A percentile compares a stretch with the other conserved stretches of the same genome.
These are phyloP conservation scores for Elymus sibiricus DNA, from an alignment of 176 grass and related monocot genomes.

Conservation along the genomic window DNA sequence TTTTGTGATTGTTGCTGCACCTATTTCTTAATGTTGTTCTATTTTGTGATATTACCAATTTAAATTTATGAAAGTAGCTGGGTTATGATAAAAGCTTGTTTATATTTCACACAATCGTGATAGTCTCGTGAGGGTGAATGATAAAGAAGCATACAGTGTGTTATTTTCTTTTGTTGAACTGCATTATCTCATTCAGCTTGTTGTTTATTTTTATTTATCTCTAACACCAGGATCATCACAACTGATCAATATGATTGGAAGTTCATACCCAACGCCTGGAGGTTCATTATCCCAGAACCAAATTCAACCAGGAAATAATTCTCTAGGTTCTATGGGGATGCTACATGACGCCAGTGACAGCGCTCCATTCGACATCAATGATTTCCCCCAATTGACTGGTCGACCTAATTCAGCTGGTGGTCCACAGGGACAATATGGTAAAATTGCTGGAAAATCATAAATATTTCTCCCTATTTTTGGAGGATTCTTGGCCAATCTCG, in stretches of 20 bases:
- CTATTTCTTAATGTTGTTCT: neutral
- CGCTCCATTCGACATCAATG: conserved; percentile 93
- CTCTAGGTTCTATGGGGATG: conserved; percentile 89
- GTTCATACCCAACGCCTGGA: conserved; percentile 74
- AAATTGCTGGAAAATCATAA: conserved; percentile 10
- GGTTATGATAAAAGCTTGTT: neutral
- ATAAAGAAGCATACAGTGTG: neutral
- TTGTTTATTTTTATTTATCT: conserved; percentile 7
- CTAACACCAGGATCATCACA: conserved; percentile 47
- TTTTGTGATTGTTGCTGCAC: neutral
- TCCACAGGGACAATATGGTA: conserved; percentile 96
- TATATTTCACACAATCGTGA: conserved; percentile 8
- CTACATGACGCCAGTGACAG: conserved; percentile 71
- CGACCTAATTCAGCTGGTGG: conserved; percentile 88
- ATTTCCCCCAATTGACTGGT: conserved; percentile 93
- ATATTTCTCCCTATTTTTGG: neutral
- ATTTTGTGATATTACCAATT: conserved; percentile 3
- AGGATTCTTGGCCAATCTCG: conserved; percentile 3
- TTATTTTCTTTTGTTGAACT: conserved; percentile 3
- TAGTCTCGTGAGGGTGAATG: neutral
- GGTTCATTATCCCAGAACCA: conserved; percentile 82
- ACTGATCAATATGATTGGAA: conserved; percentile 87
- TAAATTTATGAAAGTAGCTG: neutral
- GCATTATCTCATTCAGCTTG: conserved; percentile 4
- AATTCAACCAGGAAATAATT: conserved; percentile 82